A percentile compares a stretch with the other conserved stretches of the same genome.
These are phyloP conservation scores for Porodaedalea pini DNA, from an alignment of 1,284 basidiomycete genomes.

Conservation along the genomic window DNA sequence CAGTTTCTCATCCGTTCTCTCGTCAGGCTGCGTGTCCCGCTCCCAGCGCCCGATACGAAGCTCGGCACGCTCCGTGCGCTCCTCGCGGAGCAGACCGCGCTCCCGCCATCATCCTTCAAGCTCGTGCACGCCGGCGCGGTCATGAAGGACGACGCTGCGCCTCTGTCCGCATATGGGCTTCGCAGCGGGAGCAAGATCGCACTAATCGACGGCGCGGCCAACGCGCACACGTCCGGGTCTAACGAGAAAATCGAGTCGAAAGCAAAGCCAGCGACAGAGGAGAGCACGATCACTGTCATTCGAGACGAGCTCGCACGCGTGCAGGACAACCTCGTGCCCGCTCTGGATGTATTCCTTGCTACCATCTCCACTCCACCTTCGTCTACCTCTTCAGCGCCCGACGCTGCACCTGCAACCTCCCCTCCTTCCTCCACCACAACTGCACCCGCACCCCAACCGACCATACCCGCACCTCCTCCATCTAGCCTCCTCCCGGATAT, in stretches of 20 bases:
- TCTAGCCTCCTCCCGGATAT: constrained; percentile 15
- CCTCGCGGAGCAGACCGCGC: constrained; percentile 62
- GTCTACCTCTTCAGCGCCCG: constrained; percentile 22
- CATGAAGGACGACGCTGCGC: constrained; percentile 72
- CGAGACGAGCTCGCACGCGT: constrained; percentile 56
- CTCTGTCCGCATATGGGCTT: constrained; percentile 46
- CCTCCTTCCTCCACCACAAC: constrained; percentile 10
- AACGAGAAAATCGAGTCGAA: constrained; percentile 24
- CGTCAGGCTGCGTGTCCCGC: constrained; percentile 49
- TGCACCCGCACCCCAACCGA: constrained; percentile 11
- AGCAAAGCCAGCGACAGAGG: constrained; percentile 42
- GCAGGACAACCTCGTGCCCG: constrained; percentile 47
- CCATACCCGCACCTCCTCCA: constrained; percentile 10
- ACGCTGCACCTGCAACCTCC: constrained; percentile 21
- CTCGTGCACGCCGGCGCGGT: constrained; percentile 76
- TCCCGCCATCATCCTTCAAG: constrained; percentile 63
- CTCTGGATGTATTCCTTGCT: constrained; percentile 53
- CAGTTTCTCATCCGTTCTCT: constrained; percentile 16
- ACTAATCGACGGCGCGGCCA: constrained; percentile 47
- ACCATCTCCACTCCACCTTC: constrained; percentile 29
- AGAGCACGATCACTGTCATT: constrained; percentile 52
- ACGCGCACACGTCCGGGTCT: constrained; percentile 26
- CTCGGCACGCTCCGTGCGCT: constrained; percentile 51
- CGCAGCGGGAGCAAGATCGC: constrained; percentile 57
- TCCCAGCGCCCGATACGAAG: constrained; percentile 52